Percentiles rank a stretch among this genome's conserved stretches.
Conservation (phyloP, 225 moss, liverwort and hornwort genomes). For the Ulota crispa region DNA sequence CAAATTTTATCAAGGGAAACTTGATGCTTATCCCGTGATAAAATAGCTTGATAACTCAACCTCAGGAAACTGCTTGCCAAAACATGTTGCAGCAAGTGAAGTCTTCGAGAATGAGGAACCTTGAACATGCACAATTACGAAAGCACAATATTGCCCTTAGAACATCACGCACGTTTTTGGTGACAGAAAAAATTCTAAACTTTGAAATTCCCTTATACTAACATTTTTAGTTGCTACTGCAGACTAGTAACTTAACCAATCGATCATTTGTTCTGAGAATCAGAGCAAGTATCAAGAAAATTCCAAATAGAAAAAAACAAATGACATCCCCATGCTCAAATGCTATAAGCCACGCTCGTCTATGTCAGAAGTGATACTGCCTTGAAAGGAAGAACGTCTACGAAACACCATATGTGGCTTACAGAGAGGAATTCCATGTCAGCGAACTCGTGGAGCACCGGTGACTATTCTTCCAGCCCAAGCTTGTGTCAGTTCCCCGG, state of each 20-base stretch:
- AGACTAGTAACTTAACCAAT: background rate
- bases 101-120: no score
- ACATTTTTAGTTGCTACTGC: background rate
- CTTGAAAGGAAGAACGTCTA: background rate
- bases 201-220: background rate
- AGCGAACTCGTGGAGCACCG: slow-evolving; percentile 11
- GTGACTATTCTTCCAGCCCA: slow-evolving; percentile 1
- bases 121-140: no score
- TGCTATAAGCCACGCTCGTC: background rate
- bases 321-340: background rate
- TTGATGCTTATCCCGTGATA: no score
- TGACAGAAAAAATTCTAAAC: no score
- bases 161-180: no score
- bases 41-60: no score
- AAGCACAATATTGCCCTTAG: no score
- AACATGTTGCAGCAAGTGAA: no score
- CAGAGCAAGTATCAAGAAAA: background rate
- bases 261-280: background rate
- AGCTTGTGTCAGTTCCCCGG: background rate
- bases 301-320: background rate
- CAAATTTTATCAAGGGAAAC: no score
- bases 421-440: slow-evolving; percentile 4
- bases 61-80: no score
- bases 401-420: background rate
- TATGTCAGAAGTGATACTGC: background rate